phyloP scores from a whole-genome alignment of 108 stramenopile genomes.

The Conticribra guillardii region DNA sequence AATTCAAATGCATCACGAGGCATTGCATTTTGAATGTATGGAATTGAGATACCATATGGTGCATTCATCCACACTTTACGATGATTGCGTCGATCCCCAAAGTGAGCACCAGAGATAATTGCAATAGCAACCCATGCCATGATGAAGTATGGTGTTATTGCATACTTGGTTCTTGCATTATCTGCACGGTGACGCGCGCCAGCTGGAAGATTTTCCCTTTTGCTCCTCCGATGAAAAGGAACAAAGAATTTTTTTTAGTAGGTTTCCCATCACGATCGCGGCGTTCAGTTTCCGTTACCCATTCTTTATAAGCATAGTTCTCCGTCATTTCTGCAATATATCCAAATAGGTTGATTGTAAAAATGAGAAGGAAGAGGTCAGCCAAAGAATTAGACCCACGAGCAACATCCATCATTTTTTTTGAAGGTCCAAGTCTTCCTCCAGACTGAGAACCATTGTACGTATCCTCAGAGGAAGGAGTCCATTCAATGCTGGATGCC shows the following conservation, averaged over 20 bases:
- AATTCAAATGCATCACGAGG: not conserved
- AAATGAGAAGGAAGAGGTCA: not conserved
- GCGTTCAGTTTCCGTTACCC: not conserved
- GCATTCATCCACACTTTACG: not conserved
- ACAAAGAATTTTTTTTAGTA: not conserved
- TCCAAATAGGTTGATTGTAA: not conserved
- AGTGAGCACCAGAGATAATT: not conserved
- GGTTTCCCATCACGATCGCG: not conserved
- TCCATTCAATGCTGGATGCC: not conserved
- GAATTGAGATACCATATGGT: slow-evolving; percentile 1
- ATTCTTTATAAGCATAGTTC: not conserved
- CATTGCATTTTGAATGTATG: not conserved
- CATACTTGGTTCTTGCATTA: not conserved
- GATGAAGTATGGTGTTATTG: not conserved
- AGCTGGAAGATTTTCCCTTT: not conserved
- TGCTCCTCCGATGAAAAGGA: not conserved
- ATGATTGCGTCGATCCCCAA: not conserved
- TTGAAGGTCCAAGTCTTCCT: not conserved
- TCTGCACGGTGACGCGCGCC: not conserved
- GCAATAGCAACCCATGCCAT: not conserved
- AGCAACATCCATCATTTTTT: not conserved
- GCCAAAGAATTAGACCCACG: not conserved
- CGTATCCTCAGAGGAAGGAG: not conserved
- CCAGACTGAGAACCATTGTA: not conserved
- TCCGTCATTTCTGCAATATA: not conserved